Base-by-base conservation (phyloP, 2,329 filamentous ascomycete species). In the Ilyonectria destructans region DNA sequence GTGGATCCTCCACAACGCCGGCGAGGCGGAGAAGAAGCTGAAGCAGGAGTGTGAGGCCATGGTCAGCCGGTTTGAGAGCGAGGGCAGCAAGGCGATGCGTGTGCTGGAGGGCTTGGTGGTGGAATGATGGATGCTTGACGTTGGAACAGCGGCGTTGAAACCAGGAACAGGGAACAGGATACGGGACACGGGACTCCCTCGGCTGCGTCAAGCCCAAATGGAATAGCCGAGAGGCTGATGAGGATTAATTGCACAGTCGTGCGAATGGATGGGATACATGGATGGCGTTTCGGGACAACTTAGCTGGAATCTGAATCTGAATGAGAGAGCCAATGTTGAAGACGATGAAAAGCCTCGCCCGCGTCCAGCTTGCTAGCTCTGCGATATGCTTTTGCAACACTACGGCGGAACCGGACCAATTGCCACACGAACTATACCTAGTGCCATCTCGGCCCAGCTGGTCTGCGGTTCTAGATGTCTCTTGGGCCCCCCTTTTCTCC, bases 1-100 rank as follows among this genome's bases (percentile, higher is more conserved):
- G 80, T 99, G 96, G 94, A 92, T 99, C 45, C 85, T 91, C 65
- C 89, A 91, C 81, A 95, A 96, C 73, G 96, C 96, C 0, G 87
- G 88, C 68, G 86, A 91, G 77, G 94, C 93, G 0, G 95, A 98
- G 83, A 89, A 91, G 80, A 91, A 90, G 79, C 84, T 99, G 62
- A 92, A 91, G 77, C 83, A 87, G 40, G 93, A 97, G 78, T 97
- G 95, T 77, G 96, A 98, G 83, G 84, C 89, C 29, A 89, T 97
- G 80, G 94, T 99, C 6, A 88, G 87, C 67, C 85, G 89, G 9
- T 98, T 98, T 80, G 96, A 98, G 82, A 90, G 85, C 67, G 91
- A 98, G 81, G 96, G 95, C 0, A 88, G 87, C 19, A 89, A 90
- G 76, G 96, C 95, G 0, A 91, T 98, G 88, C 87, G 86, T 56